Conservation (phyloP, 495 filamentous ascomycete genomes). For the Cladorrhinum samala region DNA sequence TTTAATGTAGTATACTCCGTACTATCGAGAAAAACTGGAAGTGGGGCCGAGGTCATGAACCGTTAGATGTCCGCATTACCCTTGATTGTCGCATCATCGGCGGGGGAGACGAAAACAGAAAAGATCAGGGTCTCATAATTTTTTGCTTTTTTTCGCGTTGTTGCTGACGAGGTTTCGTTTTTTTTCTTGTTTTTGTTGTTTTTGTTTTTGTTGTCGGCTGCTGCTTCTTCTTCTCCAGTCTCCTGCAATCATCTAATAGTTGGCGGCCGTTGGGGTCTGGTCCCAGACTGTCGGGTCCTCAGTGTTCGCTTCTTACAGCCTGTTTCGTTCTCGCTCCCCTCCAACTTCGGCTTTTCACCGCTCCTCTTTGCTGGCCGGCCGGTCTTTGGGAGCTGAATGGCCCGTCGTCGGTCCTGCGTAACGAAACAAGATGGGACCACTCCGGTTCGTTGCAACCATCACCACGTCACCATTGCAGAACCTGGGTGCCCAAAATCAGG, state of each 20-base stretch:
- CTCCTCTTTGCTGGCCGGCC: slow-evolving; percentile 3
- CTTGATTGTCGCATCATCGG: neutral
- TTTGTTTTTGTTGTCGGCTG: neutral
- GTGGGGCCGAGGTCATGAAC: neutral
- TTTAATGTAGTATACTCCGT: too few species aligned
- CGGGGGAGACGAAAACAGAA: neutral
- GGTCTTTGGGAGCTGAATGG: neutral
- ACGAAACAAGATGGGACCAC: neutral
- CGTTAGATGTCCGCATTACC: neutral
- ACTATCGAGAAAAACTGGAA: neutral
- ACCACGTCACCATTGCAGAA: slow-evolving; percentile 5
- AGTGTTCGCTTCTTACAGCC: slow-evolving; percentile 3
- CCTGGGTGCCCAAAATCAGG: neutral
- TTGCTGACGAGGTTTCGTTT: neutral
- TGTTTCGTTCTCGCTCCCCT: neutral
- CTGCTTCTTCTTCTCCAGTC: neutral
- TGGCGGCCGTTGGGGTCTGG: slow-evolving; percentile 2
- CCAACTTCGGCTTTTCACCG: slow-evolving; percentile 6
- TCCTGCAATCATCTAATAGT: slow-evolving; percentile 1
- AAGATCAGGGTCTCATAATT: neutral
- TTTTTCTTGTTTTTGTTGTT: neutral
- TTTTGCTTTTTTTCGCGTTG: neutral
- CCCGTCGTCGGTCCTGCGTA: neutral
- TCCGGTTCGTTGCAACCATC: neutral
- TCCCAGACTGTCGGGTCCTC: slow-evolving; percentile 33